A percentile compares a stretch with the other conserved stretches of the same genome.
These are phyloP conservation scores for Cynanchum wilfordii DNA, from an alignment of 257 asterid species.

Conservation along the genomic window DNA sequence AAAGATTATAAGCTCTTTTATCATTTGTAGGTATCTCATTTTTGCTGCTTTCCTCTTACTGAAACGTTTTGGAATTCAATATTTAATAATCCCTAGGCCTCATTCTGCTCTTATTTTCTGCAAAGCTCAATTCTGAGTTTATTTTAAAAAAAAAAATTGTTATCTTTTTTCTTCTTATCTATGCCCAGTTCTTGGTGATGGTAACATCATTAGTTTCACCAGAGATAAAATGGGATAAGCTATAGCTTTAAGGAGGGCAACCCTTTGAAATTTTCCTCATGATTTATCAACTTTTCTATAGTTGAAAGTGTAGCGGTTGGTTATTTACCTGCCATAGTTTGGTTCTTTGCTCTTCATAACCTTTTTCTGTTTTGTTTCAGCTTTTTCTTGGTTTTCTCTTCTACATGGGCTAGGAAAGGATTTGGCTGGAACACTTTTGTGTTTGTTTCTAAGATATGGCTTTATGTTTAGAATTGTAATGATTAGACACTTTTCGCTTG, in stretches of 20 bases:
- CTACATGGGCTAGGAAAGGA: not conserved
- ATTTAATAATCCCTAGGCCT: not conserved
- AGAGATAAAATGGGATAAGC: too few relatives aligned
- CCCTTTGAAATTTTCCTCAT: constrained; percentile 6
- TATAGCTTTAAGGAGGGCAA: not conserved
- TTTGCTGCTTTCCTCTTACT: too few relatives aligned
- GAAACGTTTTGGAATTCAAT: not conserved
- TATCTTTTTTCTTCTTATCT: not conserved
- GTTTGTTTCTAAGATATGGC: constrained; percentile 17
- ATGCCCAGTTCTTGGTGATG: too few relatives aligned
- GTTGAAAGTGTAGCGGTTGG: not conserved
- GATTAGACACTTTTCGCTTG: not conserved
- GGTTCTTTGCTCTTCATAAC: not conserved
- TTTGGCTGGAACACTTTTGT: not conserved
- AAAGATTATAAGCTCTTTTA: too few relatives aligned
- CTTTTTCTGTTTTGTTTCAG: not conserved
- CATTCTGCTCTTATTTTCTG: not conserved
- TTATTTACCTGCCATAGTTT: not conserved
- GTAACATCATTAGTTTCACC: too few relatives aligned
- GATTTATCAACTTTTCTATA: not conserved
- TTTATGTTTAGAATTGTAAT: not conserved
- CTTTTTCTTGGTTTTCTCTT: not conserved
- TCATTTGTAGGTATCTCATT: not conserved
- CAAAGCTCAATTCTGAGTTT: not conserved
- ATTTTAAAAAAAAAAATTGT: too few relatives aligned